Evolutionary conservation across 192 early-diverging fungal genomes (phyloP).

Genomic region (Borealophlyctis nickersoniae): DNA sequence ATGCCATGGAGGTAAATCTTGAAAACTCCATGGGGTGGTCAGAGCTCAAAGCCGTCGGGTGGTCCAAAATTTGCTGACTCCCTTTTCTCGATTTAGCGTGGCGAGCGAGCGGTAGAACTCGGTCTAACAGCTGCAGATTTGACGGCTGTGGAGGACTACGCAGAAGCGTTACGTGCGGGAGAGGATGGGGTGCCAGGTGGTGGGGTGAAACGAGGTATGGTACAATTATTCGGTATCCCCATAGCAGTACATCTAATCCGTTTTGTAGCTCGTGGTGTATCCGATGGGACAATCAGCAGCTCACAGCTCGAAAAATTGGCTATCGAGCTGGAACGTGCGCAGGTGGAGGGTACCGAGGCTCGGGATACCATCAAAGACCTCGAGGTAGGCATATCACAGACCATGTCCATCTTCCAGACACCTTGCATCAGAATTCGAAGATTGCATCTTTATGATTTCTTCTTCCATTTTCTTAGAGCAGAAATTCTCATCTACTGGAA

Average conservation of each 20-base stretch:
- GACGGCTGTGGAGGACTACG: slow-evolving; percentile 49
- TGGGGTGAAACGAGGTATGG: no score
- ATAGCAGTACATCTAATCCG: no score
- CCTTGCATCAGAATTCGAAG: background rate
- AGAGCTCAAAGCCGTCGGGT: no score
- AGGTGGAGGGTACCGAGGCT: slow-evolving; percentile 37
- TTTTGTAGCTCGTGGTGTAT: no score
- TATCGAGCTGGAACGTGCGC: slow-evolving; percentile 42
- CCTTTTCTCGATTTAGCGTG: slow-evolving; percentile 15
- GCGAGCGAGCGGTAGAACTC: slow-evolving; percentile 40
- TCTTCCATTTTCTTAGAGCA: background rate
- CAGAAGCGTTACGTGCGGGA: slow-evolving; percentile 32
- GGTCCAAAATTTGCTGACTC: no score
- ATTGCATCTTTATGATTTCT: background rate
- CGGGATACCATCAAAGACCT: slow-evolving; percentile 25
- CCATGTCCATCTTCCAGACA: no score
- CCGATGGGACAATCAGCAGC: slow-evolving; percentile 17
- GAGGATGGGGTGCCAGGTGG: slow-evolving; percentile 18
- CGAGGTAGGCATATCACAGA: no score
- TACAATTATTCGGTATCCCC: slow-evolving; percentile 5
- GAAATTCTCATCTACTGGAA: slow-evolving; percentile 5
- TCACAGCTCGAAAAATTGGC: slow-evolving; percentile 39
- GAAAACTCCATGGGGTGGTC: no score
- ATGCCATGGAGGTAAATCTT: slow-evolving; percentile 35
- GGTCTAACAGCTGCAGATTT: slow-evolving; percentile 47